Evolutionary conservation across 2,329 filamentous ascomycete genomes (phyloP).

Genomic region (Calonectria fujianensis): DNA sequence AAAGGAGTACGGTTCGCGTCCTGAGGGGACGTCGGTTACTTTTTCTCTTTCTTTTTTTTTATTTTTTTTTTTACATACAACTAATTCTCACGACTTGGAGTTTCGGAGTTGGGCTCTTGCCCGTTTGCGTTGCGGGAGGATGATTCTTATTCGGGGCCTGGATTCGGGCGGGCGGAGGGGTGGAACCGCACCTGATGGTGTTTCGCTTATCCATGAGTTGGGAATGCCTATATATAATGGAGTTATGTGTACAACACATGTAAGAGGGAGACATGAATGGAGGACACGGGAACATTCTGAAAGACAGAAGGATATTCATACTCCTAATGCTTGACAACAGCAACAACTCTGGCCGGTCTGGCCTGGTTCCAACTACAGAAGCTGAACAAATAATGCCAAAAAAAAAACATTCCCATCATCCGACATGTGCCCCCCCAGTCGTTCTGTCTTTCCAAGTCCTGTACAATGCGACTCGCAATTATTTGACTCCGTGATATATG

Average conservation of each 20-base stretch:
- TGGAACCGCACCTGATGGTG: constrained; percentile 6
- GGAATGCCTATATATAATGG: constrained; percentile 26
- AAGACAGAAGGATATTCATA: constrained; percentile 41
- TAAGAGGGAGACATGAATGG: constrained; percentile 32
- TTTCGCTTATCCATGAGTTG: constrained; percentile 25
- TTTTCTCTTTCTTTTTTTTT: background rate
- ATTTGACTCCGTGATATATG: constrained; percentile 38
- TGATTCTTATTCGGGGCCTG: constrained; percentile 15
- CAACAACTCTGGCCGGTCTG: constrained; percentile 34
- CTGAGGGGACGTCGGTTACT: constrained; percentile 10
- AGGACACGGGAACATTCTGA: constrained; percentile 30
- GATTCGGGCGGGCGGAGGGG: constrained; percentile 13
- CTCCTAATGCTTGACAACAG: constrained; percentile 38
- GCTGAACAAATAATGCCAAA: constrained; percentile 28
- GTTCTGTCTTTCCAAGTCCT: constrained; percentile 16
- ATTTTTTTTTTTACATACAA: constrained; percentile 44
- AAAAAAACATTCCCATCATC: constrained; percentile 32
- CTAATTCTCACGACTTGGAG: constrained; percentile 54
- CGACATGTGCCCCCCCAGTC: background rate
- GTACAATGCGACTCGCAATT: constrained; percentile 28
- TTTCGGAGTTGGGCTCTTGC: constrained; percentile 44
- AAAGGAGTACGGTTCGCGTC: constrained; percentile 31
- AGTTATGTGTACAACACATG: constrained; percentile 41
- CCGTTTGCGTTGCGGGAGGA: constrained; percentile 8
- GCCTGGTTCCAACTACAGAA: constrained; percentile 33